Evolutionary conservation across 352 stramenopile genomes (phyloP).

Genomic region (Globisporangium takayamanum): DNA sequence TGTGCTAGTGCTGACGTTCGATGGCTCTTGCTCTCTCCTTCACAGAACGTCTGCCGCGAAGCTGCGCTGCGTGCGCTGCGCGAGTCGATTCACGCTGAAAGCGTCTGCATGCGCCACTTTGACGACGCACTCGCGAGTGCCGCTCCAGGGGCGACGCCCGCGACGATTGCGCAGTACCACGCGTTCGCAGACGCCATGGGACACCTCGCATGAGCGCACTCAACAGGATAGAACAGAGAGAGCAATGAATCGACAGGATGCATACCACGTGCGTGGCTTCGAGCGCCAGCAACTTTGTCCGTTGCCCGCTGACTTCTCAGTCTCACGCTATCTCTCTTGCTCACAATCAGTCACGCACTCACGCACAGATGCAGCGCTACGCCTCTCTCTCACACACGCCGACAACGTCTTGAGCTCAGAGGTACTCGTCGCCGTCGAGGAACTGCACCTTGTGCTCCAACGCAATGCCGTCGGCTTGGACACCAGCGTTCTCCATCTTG

Average conservation of each 20-base stretch:
- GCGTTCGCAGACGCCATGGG: conserved; percentile 62
- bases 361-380: background rate
- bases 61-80: conserved; percentile 67
- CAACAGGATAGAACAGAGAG: background rate
- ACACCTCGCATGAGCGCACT: conserved; percentile 23
- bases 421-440: conserved; percentile 62
- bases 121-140: conserved; percentile 36
- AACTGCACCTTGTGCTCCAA: conserved; percentile 75
- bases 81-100: conserved; percentile 49
- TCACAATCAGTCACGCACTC: background rate
- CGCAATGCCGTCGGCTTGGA: conserved; percentile 49
- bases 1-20: background rate
- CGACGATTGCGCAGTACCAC: conserved; percentile 49
- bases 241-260: background rate
- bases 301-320: background rate
- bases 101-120: conserved; percentile 60
- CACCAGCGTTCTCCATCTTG: conserved; percentile 70
- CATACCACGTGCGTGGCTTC: background rate
- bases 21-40: conserved; percentile 5
- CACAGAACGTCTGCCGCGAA: conserved; percentile 83
- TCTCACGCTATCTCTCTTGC: background rate
- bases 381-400: background rate
- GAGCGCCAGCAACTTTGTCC: too few species aligned
- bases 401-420: conserved; percentile 17
- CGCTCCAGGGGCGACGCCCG: conserved; percentile 45